Evolutionary conservation across 2,329 filamentous ascomycete genomes (phyloP), one percentile per base, ranked within the genome.

Genomic region (Akanthomyces dipterigenus): DNA sequence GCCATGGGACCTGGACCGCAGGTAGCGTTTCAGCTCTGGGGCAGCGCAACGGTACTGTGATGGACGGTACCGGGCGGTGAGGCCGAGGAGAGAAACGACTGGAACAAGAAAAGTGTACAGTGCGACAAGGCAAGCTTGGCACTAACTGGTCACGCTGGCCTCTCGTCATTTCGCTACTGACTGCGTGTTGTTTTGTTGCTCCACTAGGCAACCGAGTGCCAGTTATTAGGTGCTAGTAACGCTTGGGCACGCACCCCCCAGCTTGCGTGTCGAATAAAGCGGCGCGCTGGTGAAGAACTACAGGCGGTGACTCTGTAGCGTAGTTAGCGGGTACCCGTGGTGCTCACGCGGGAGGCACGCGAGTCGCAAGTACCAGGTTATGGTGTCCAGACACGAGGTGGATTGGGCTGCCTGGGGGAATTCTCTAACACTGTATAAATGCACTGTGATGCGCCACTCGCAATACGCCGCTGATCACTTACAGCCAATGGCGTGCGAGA

Each of bases 141-240:
- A 62, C 51, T 48, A 60, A 53, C 50, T 49, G 51, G 63, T 64
- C 63, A 64, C 60, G 60, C 48, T 64, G 55, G 56, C 55, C 51
- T 22, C 31, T 60, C 57, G 60, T 64, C 63, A 64, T 62, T 64
- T 64, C 63, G 43, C 42, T 55, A 22, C 40, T 48, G 57, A 24
- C 40, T 24, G 11, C 58, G 57, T 60, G 26, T 60, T 51, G 34
- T 12, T 53, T 6, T 16, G 31, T 12, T 14, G 42, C 55, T 51
- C 56, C 56, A 59, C 56, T n/a, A n/a, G 46, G 38, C 36, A 51
- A 55, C 22, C 16, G 14, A 55, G 24, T 31, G 31, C 31, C 31
- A 34, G 31, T 34, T n/a, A 18, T 31, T 55, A 45, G 38, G 45
- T 48, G 45, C 22, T 46, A 2, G 43, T 46, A 46, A 20, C 43